Base-by-base conservation (phyloP, 768 basidiomycete genomes). In the Lactifluus pinguis region DNA sequence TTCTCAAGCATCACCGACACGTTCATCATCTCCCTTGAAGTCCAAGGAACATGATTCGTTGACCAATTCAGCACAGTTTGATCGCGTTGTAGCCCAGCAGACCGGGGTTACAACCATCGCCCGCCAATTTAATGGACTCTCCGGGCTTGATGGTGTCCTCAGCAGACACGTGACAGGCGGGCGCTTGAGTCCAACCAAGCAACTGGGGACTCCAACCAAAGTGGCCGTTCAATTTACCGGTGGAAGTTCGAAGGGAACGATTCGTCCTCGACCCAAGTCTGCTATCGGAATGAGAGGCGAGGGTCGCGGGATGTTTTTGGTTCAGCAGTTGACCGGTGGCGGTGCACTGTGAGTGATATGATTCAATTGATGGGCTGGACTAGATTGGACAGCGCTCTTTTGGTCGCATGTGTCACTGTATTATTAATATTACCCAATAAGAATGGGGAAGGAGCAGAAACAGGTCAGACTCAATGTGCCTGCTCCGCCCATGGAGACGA, bases 261-360 rank as follows among this genome's bases (percentile, higher is more conserved):
- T 60, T 11, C 71, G 71, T 52, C 82, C 87, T 9, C 75, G 90
- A 57, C 89, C 90, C 11, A 89, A 86, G 77, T 89, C 87, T 67
- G 85, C 88, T 29, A 82, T 86, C 58, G 87, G 87, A 14, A 82
- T 86, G 72, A 77, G 87, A 32, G 87, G 88, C 64, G 86, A 88
- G 69, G 87, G 84, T 13, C 75, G 85, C 50, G 85, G 80, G 9
- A 82, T 90, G 86, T 87, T 82, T 71, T 74, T 92, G 59, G 86
- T 91, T 49, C 77, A 83, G 67, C 89, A 92, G 70, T 77, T 92
- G 77, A 92, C 90, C 8, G 89, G 87, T 30, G 76, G 76, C 4
- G 51, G 47, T n/a, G 50, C n/a, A 5, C 6, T 57, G 50, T 62
- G 52, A 58, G 56, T 42, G 30, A 47, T 38, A 32, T 11, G 50